Percentiles rank a stretch among this genome's conserved stretches.
Conservation (phyloP, 768 basidiomycete genomes). For the Hypholoma fasciculare region DNA sequence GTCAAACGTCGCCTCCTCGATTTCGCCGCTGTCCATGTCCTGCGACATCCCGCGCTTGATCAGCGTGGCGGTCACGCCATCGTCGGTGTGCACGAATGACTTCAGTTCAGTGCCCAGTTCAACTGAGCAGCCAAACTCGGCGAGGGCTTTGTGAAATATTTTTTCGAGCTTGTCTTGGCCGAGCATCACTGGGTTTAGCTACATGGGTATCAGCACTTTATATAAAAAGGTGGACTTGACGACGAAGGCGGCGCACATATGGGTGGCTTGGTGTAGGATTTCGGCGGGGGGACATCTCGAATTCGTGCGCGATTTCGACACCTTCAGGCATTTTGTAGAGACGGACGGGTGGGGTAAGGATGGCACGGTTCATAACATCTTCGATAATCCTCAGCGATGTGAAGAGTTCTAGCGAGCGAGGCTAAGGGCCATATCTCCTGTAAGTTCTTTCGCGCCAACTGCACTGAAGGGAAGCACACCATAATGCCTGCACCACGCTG, state of each 20-base stretch:
- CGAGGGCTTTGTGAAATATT: constrained; percentile 35
- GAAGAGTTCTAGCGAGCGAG: constrained; percentile 46
- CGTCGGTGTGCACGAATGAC: constrained; percentile 39
- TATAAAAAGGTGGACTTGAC: not conserved
- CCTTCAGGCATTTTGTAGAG: constrained; percentile 36
- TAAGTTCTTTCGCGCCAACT: not conserved
- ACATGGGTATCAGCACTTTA: not conserved
- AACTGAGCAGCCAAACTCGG: constrained; percentile 30
- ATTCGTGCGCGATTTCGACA: constrained; percentile 24
- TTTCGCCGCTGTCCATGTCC: constrained; percentile 17
- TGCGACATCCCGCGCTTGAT: constrained; percentile 20
- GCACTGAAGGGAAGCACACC: constrained; percentile 22
- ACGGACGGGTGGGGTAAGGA: constrained; percentile 23
- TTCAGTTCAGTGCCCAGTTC: constrained; percentile 46
- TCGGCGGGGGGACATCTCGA: constrained; percentile 30
- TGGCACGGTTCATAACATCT: constrained; percentile 34
- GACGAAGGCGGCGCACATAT: constrained; percentile 24
- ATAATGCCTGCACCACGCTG: constrained; percentile 40
- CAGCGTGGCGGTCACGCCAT: constrained; percentile 36
- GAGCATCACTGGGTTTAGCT: constrained; percentile 34
- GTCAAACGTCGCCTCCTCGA: constrained; percentile 29
- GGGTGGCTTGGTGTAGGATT: constrained; percentile 32
- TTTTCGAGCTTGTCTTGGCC: constrained; percentile 38
- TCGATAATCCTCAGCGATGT: constrained; percentile 36
- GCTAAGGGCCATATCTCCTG: constrained; percentile 25